Evolutionary conservation across 2,329 filamentous ascomycete species (phyloP), one percentile per base, ranked within the genome.

Genomic region (Trichoderma breve): DNA sequence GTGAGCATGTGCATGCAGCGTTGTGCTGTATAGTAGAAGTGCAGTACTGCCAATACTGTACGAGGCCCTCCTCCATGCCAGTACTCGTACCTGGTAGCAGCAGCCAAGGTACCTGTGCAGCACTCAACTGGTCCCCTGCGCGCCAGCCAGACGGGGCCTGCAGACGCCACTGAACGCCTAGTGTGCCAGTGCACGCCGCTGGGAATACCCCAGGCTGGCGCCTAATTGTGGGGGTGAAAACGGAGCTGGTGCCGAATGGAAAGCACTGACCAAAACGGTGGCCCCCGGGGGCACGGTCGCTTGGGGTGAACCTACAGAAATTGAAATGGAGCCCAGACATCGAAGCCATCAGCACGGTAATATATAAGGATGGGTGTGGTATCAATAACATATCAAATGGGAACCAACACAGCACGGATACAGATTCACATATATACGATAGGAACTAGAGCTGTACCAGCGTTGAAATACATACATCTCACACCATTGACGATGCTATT

Each of bases 151-250:
- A 47, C 36, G 60, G 68, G 60, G 51, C 69, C 69, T 60, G 61
- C 61, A 64, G 51, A 24, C 58, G 65, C 65, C 65, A 57, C 68
- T 64, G 39, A 64, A 28, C 60, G 47, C 68, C 36, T 51, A 26
- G 14, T 26, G 34, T 47, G 36, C 68, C 57, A 63, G 51, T 70
- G 47, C 58, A 70, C 69, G 36, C 36, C 61, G 69, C 34, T 60
- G 24, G 34, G 7, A 21, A 51, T 71, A 71, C 62, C 69, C 60
- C 69, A 55, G 62, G 51, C 61, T 58, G 69, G 69, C 69, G 69
- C 69, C 61, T 71, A 51, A 60, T 61, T 71, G 53, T 66, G 61
- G 69, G 69, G 60, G 32, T 6, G 14, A 43, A 65, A 64, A 65
- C 61, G 69, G 53, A 47, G 47, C 51, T 57, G 69, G 61, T 32